Conservation (phyloP, 176 grass and related monocot genomes). For the Elaeis guineensis region DNA sequence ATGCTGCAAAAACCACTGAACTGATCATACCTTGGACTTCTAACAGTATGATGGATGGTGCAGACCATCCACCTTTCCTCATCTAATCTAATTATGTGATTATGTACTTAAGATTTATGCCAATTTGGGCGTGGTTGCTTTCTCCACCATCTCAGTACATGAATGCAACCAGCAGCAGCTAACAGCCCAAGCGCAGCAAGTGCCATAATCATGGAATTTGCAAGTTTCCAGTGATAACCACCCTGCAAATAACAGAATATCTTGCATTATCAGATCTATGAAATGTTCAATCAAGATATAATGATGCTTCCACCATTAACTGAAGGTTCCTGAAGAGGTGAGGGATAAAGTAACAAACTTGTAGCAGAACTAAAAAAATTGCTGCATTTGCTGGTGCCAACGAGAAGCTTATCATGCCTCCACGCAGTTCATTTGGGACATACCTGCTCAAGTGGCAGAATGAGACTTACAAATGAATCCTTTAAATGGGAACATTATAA, state of each 20-base stretch:
- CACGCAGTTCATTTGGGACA: slow-evolving; percentile 84
- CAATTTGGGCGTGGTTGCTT: slow-evolving; percentile 50
- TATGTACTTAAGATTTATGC: slow-evolving; percentile 32
- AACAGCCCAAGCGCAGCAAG: slow-evolving; percentile 54
- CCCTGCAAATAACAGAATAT: slow-evolving; percentile 31
- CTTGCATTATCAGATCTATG: neutral
- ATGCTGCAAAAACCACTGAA: too few species aligned
- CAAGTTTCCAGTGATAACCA: slow-evolving; percentile 26
- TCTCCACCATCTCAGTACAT: slow-evolving; percentile 51
- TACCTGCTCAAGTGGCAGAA: slow-evolving; percentile 40
- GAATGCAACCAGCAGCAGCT: slow-evolving; percentile 43
- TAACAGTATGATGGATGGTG: too few species aligned
- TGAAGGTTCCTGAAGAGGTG: neutral
- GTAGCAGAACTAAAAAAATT: slow-evolving; percentile 46
- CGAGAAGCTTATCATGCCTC: slow-evolving; percentile 91
- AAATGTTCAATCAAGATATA: too few species aligned
- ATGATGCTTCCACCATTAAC: too few species aligned
- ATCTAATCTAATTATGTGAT: too few species aligned
- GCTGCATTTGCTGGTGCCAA: slow-evolving; percentile 47
- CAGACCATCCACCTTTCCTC: too few species aligned
- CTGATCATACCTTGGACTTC: too few species aligned
- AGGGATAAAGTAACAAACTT: slow-evolving; percentile 26
- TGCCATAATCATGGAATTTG: slow-evolving; percentile 66
- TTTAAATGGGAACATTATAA: neutral
- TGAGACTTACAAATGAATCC: neutral